Conservation (phyloP, 495 filamentous ascomycete genomes). For the Podospora appendiculata region DNA sequence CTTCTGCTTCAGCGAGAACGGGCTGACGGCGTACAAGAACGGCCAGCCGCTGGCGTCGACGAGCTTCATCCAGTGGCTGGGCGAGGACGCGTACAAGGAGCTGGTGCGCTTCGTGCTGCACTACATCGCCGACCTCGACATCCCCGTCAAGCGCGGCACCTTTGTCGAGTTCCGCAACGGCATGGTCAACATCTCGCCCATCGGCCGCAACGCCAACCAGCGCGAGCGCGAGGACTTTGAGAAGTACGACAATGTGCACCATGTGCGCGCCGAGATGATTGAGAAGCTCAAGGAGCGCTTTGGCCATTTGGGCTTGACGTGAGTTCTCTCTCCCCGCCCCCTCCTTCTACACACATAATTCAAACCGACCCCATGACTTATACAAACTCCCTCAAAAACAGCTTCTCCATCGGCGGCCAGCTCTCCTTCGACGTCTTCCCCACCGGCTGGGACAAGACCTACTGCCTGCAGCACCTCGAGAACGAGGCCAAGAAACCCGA, state of each 20-base stretch:
- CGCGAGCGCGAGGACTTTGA: conserved; percentile 75
- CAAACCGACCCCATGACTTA: neutral
- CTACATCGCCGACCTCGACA: conserved; percentile 82
- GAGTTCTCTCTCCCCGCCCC: conserved; percentile 24
- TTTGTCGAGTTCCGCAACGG: conserved; percentile 96
- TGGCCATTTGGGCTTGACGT: conserved; percentile 77
- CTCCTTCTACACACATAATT: neutral
- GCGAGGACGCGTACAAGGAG: conserved; percentile 86
- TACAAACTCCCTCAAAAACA: too few species aligned
- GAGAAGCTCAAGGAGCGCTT: conserved; percentile 71
- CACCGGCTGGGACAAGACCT: conserved; percentile 97
- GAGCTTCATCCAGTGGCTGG: conserved; percentile 87
- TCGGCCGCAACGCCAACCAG: conserved; percentile 83
- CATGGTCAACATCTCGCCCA: conserved; percentile 91
- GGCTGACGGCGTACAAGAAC: conserved; percentile 79
- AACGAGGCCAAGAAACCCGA: conserved; percentile 62
- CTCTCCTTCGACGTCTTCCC: conserved; percentile 99
- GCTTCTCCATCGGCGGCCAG: conserved; percentile 89
- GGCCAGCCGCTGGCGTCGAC: conserved; percentile 63
- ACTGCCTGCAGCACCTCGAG: conserved; percentile 82
- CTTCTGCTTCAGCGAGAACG: conserved; percentile 95
- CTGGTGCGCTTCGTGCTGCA: conserved; percentile 79
- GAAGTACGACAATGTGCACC: conserved; percentile 66
- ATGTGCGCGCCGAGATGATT: conserved; percentile 66
- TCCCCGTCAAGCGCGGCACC: conserved; percentile 87